Evolutionary conservation across 2,329 filamentous ascomycete species (phyloP).

Genomic region (Chrysoporthe deuterocubensis): DNA sequence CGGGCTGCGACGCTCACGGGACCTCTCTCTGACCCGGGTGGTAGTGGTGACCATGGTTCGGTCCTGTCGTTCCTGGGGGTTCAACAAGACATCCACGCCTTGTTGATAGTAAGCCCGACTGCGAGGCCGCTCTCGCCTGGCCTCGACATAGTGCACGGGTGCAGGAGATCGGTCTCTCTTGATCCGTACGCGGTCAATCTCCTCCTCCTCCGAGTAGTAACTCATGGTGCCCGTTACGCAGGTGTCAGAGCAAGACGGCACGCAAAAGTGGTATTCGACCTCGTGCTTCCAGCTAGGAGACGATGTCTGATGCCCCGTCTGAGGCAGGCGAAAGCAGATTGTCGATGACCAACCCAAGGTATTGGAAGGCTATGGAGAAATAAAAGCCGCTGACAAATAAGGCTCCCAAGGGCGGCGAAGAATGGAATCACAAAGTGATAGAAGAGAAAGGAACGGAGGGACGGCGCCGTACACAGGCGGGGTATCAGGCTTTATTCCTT

Average conservation of each 20-base stretch:
- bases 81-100: constrained; percentile 46
- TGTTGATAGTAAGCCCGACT: constrained; percentile 48
- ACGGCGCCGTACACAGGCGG: constrained; percentile 22
- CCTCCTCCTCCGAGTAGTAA: constrained; percentile 58
- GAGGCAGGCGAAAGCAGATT: neutral
- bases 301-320: neutral
- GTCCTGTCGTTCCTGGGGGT: constrained; percentile 42
- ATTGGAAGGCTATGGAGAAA: constrained; percentile 18
- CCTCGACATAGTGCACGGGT: constrained; percentile 52
- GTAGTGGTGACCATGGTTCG: constrained; percentile 50
- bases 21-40: constrained; percentile 47
- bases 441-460: constrained; percentile 4
- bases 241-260: neutral
- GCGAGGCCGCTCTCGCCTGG: constrained; percentile 41
- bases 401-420: constrained; percentile 5
- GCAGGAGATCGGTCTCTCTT: constrained; percentile 46
- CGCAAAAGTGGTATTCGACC: neutral
- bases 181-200: constrained; percentile 55
- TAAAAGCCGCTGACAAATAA: neutral
- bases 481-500: constrained; percentile 26
- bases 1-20: constrained; percentile 51
- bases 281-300: neutral
- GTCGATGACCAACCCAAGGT: constrained; percentile 29
- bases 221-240: constrained; percentile 29
- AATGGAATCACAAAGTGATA: constrained; percentile 8